Evolutionary conservation across 345 rosid genomes (phyloP).

Genomic region (Nephelium lappaceum): DNA sequence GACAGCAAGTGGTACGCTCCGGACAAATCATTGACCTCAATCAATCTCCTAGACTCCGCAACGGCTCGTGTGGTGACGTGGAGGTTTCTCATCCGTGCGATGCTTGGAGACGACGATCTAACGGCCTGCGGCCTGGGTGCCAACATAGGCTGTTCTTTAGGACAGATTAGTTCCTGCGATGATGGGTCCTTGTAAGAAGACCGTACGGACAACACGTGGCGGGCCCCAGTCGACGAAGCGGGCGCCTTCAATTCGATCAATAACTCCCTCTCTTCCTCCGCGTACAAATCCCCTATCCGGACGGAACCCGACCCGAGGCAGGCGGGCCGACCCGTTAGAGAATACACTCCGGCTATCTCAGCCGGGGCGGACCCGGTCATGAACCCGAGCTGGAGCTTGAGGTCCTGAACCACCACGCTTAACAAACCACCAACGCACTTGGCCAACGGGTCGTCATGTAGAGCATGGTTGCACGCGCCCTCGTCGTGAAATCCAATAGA

Average conservation of each 20-base stretch:
- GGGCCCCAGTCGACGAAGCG: conserved; percentile 48
- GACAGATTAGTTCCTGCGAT: conserved; percentile 43
- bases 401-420: conserved; percentile 63
- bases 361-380: conserved; percentile 63
- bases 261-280: conserved; percentile 71
- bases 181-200: conserved; percentile 60
- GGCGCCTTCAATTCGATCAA: conserved; percentile 69
- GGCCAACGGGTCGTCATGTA: conserved; percentile 48
- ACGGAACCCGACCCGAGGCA: conserved; percentile 53
- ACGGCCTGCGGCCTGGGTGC: conserved; percentile 57
- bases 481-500: conserved; percentile 43
- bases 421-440: conserved; percentile 46
- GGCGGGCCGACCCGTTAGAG: conserved; percentile 50
- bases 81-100: conserved; percentile 67
- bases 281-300: conserved; percentile 72
- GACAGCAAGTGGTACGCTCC: conserved; percentile 66
- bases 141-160: conserved; percentile 49
- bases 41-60: conserved; percentile 71
- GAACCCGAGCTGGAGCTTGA: conserved; percentile 64
- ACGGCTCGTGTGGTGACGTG: conserved; percentile 76
- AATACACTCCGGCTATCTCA: conserved; percentile 64
- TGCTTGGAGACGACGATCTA: conserved; percentile 43
- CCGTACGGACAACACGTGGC: conserved; percentile 64
- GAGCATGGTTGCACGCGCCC: conserved; percentile 35
- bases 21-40: conserved; percentile 51